Conservation (phyloP, 257 asterid genomes). For the Solanum piurae region DNA sequence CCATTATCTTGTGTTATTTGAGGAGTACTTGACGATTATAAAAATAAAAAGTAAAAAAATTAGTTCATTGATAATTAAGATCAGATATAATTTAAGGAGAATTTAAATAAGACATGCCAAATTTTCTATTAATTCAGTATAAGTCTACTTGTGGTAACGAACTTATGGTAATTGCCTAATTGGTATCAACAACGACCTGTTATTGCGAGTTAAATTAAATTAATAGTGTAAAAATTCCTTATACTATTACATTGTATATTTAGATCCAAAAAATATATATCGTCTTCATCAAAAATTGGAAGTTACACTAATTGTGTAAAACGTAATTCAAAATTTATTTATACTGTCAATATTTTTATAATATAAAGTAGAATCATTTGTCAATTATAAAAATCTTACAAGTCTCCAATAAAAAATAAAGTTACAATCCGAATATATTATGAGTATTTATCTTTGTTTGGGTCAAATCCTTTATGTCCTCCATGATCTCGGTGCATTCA, state of each 20-base stretch:
- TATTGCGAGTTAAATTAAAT: too few species aligned
- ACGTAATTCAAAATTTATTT: not conserved
- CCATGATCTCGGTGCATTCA: not conserved
- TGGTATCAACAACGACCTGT: not conserved
- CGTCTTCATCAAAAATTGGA: fast-evolving
- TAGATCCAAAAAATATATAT: not conserved
- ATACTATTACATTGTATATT: not conserved
- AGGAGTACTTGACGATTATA: not conserved
- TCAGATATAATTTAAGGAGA: not conserved
- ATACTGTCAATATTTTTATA: not conserved
- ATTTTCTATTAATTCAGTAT: not conserved
- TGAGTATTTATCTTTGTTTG: not conserved
- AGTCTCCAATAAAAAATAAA: not conserved
- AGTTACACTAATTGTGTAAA: not conserved
- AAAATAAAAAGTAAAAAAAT: not conserved
- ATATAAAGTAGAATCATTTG: not conserved
- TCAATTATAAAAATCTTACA: not conserved
- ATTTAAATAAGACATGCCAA: not conserved
- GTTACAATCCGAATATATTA: not conserved
- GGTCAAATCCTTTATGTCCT: not conserved
- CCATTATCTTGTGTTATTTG: not conserved
- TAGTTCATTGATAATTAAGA: not conserved
- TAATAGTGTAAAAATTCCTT: not conserved
- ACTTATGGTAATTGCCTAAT: not conserved
- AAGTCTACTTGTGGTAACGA: not conserved